Evolutionary conservation across 2,329 filamentous ascomycete species (phyloP).

Genomic region (Ophiostoma pallidulum): DNA sequence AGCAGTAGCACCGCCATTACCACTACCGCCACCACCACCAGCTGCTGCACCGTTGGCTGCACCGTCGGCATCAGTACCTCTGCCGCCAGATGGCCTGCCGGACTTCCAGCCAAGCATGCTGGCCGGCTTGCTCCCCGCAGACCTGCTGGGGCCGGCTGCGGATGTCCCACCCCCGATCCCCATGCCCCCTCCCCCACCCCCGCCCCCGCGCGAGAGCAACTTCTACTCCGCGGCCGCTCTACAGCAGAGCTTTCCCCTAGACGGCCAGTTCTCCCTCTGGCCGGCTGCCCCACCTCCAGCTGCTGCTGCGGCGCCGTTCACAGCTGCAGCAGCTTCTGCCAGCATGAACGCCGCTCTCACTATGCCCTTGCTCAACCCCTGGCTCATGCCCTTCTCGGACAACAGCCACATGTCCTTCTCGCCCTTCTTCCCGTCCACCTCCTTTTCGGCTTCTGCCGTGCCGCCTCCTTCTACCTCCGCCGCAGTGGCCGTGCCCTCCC

Average conservation of each 20-base stretch:
- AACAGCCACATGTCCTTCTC: background rate
- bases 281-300: too few species aligned
- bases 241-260: too few species aligned
- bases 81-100: background rate
- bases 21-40: too few species aligned
- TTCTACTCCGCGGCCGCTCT: too few species aligned
- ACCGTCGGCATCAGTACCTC: too few species aligned
- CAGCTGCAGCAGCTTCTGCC: background rate
- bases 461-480: background rate
- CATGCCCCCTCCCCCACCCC: too few species aligned
- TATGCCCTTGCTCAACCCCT: conserved; percentile 2
- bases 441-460: background rate
- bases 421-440: background rate
- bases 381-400: conserved; percentile 2
- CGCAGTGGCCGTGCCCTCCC: background rate
- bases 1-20: too few species aligned
- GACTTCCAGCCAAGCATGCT: background rate
- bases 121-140: background rate
- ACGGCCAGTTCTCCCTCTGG: too few species aligned
- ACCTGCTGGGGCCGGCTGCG: background rate
- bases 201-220: too few species aligned
- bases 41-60: too few species aligned
- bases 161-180: too few species aligned
- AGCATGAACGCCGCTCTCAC: background rate
- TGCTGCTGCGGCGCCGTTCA: too few species aligned